A percentile compares a stretch with the other conserved stretches of the same genome.
phyloP scores from a whole-genome alignment of 805 yeast species.

The Zygotorulaspora florentina region DNA sequence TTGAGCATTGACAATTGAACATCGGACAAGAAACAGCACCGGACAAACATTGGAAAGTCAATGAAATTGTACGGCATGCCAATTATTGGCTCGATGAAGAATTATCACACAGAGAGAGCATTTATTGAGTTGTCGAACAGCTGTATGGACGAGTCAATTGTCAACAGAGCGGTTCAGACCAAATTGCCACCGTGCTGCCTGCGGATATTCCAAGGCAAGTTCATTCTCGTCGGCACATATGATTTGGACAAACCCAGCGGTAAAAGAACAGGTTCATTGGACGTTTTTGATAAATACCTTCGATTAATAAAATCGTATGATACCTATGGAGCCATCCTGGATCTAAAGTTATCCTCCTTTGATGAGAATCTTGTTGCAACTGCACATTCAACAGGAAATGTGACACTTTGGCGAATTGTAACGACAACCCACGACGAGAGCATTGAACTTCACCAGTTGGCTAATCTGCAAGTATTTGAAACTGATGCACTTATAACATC shows the following conservation, averaged over 20 bases:
- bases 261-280: conserved; percentile 59
- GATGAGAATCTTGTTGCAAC: conserved; percentile 48
- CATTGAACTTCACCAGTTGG: conserved; percentile 20
- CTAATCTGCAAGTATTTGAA: conserved; percentile 46
- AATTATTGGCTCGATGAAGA: no score
- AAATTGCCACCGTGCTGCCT: conserved; percentile 82
- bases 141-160: conserved; percentile 20
- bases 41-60: background rate
- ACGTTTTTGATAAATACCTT: conserved; percentile 35
- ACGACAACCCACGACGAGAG: conserved; percentile 3
- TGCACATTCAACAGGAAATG: conserved; percentile 78
- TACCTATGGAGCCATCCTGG: conserved; percentile 67
- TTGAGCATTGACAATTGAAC: background rate
- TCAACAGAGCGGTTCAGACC: conserved; percentile 36
- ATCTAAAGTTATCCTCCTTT: conserved; percentile 62
- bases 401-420: conserved; percentile 56
- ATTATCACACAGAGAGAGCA: no score
- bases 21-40: background rate
- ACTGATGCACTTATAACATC: conserved; percentile 57
- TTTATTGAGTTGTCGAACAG: no score
- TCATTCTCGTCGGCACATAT: conserved; percentile 74
- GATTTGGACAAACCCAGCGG: conserved; percentile 59
- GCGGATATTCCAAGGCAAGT: conserved; percentile 45
- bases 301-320: conserved; percentile 25
- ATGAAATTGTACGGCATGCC: background rate